Evolutionary conservation across 495 filamentous ascomycete genomes (phyloP), one percentile per base, ranked within the genome.

Genomic region (Usnea hakonensis): DNA sequence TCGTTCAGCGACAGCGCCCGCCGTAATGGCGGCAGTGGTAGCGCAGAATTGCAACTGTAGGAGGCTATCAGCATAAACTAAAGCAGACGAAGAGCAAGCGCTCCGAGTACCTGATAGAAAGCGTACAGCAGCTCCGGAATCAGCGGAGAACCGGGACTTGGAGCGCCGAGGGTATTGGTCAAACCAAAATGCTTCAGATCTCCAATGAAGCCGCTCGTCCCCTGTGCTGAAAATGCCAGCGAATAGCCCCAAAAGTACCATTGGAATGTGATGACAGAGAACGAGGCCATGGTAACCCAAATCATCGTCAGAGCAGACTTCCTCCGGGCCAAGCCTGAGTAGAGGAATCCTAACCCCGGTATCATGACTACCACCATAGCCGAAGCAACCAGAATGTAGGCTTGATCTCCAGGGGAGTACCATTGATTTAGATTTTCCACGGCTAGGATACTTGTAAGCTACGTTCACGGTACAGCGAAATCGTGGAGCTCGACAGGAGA

Each of bases 351-450:
- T 43, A 90, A 84, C 66, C 86, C 87, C 32, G 85, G 85, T 53
- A 88, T 78, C 91, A 96, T 96, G 76, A 95, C 75, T 76, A 98
- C 74, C 57, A 98, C 94, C 94, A 98, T 96, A 68, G 89, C 92
- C 59, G 93, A 86, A 53, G 90, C 80, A 43, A 97, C 77, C 69
- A 98, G 83, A 74, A 98, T 97, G 77, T 91, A 98, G 73, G 90
- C 89, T 74, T 84, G 79, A 68, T 90, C 87, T 60, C 87, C 88
- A 14, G 85, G 74, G 61, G 83, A 72, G 69, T 77, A 88, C 90
- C 91, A 92, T 86, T 92, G 91, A 78, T 96, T 96, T 67, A 95
- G 69, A 75, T 91, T 91, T 69, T 90, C 87, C 69, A 70, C 75
- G 63, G 79, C 87, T 91, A 67, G 11, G 32, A 14, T 10, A 14